Percentiles rank a stretch among this genome's conserved stretches.
phyloP scores from a whole-genome alignment of 306 rosid genomes.

The Quercus gilva region DNA sequence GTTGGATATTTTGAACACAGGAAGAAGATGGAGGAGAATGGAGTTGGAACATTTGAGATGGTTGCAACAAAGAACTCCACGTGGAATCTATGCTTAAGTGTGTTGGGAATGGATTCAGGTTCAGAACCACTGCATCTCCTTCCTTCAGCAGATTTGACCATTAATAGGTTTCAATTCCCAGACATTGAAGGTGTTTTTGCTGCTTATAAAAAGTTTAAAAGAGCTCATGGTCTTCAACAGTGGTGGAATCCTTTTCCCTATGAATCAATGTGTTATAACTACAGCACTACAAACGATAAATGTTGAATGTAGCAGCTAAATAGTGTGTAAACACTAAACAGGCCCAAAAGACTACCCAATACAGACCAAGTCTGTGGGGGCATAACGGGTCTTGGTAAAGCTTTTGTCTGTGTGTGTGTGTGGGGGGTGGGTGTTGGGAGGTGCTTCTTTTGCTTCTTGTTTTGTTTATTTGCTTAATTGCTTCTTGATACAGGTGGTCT shows the following conservation, averaged over 20 bases:
- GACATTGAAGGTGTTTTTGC: background rate
- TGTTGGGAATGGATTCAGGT: background rate
- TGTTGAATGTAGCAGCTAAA: too few species aligned
- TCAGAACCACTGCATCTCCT: conserved; percentile 25
- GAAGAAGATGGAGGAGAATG: conserved; percentile 15
- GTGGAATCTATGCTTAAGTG: background rate
- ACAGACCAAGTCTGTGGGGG: too few species aligned
- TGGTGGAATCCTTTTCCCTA: conserved; percentile 25
- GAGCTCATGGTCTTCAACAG: conserved; percentile 22
- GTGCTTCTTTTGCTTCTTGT: too few species aligned
- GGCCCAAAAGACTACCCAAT: too few species aligned
- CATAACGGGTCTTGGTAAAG: too few species aligned
- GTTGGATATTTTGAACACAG: conserved; percentile 29
- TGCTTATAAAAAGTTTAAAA: background rate
- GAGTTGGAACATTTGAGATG: conserved; percentile 7
- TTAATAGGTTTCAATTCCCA: background rate
- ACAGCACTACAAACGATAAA: background rate
- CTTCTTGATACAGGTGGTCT: too few species aligned
- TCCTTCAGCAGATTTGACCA: conserved; percentile 30
- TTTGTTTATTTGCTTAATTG: too few species aligned
- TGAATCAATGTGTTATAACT: background rate
- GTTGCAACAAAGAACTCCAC: conserved; percentile 12
- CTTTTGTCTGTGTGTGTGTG: too few species aligned
- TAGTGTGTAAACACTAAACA: too few species aligned
- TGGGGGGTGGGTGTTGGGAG: too few species aligned